Conservation (phyloP, 805 yeast species). For the Komagataella mondaviorum region DNA sequence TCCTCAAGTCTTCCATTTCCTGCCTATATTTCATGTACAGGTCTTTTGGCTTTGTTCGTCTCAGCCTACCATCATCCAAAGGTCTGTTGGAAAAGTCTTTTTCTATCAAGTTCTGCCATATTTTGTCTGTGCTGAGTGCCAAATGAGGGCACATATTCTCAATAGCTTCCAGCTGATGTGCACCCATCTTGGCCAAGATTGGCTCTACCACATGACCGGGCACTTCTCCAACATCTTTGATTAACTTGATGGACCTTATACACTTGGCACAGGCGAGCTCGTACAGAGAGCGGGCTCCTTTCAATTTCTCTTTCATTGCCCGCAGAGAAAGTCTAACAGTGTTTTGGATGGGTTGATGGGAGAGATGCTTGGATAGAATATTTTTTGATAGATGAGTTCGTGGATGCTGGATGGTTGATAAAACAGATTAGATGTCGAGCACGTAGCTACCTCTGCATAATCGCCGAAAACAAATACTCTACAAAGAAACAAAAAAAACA, state of each 20-base stretch:
- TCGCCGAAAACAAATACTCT: no score
- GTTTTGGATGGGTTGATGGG: neutral
- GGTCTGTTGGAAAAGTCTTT: constrained; percentile 38
- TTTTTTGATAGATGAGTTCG: neutral
- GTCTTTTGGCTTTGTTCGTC: constrained; percentile 12
- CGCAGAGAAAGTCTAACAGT: no score
- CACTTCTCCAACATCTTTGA: constrained; percentile 18
- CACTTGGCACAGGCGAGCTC: constrained; percentile 16
- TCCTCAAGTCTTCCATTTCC: constrained; percentile 29
- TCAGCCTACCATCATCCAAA: neutral
- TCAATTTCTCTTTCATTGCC: neutral
- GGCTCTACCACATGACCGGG: constrained; percentile 36
- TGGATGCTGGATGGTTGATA: neutral
- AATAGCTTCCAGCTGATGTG: constrained; percentile 25
- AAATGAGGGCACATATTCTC: constrained; percentile 30
- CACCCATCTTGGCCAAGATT: constrained; percentile 27
- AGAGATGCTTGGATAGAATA: neutral
- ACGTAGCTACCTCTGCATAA: no score
- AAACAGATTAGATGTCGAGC: neutral
- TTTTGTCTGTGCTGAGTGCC: constrained; percentile 23
- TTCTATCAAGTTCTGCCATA: constrained; percentile 30
- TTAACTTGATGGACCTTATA: constrained; percentile 16
- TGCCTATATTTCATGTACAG: constrained; percentile 23
- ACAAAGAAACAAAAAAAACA: no score
- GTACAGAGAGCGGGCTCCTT: constrained; percentile 12